phyloP scores from a whole-genome alignment of 768 basidiomycete genomes.

The Nidula microcarpa region DNA sequence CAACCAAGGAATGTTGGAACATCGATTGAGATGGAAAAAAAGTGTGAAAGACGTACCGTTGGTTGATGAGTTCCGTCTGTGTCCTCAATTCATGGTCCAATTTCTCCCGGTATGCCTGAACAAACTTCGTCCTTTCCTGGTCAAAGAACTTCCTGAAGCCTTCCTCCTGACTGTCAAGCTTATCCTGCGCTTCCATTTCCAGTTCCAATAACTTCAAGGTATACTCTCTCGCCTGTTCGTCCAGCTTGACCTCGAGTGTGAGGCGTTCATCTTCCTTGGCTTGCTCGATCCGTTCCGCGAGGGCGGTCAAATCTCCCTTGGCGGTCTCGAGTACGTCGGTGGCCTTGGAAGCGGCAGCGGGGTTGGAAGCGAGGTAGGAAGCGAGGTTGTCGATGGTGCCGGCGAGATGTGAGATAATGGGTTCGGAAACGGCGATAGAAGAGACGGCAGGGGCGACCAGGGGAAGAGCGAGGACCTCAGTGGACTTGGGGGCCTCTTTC shows the following conservation, averaged over 20 bases:
- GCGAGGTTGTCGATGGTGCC: conserved; percentile 91
- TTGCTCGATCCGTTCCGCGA: conserved; percentile 73
- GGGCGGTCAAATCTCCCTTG: conserved; percentile 72
- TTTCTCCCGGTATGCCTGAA: conserved; percentile 81
- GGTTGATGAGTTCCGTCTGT: conserved; percentile 91
- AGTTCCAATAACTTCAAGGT: conserved; percentile 74
- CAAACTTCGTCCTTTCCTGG: conserved; percentile 68
- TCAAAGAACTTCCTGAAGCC: conserved; percentile 81
- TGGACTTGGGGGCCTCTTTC: conserved; percentile 17
- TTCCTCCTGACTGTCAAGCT: conserved; percentile 81
- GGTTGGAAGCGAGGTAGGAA: conserved; percentile 74
- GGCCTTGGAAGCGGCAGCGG: conserved; percentile 63
- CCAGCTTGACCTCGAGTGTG: conserved; percentile 60
- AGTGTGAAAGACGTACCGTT: conserved; percentile 64
- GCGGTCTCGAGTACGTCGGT: conserved; percentile 76
- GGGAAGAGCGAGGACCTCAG: conserved; percentile 48
- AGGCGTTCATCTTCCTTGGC: conserved; percentile 77
- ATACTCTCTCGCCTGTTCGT: conserved; percentile 85
- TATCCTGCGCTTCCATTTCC: conserved; percentile 84
- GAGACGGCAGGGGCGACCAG: conserved; percentile 79
- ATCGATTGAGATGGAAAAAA: background rate
- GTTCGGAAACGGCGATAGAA: conserved; percentile 72
- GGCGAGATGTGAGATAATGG: conserved; percentile 91
- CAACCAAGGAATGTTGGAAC: too few relatives aligned
- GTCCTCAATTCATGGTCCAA: conserved; percentile 80